Evolutionary conservation across 768 basidiomycete species (phyloP), one percentile per base, ranked within the genome.

Genomic region (Lactarius quietus): DNA sequence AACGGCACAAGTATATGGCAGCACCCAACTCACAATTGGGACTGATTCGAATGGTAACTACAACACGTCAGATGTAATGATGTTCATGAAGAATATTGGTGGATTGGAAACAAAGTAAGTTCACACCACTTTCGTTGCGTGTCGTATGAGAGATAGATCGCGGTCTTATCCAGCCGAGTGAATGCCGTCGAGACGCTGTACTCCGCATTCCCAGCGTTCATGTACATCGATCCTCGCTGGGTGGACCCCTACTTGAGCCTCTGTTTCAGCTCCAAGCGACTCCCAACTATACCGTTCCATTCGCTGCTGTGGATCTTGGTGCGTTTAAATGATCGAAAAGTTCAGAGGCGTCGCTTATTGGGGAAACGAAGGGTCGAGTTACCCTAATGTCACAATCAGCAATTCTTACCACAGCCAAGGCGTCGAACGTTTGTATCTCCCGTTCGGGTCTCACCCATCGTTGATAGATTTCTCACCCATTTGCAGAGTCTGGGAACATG

Each of bases 151-250:
- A n/a, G n/a, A n/a, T 35, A 57, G 14, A 26, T 58, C 65, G 43
- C 60, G 38, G 41, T 10, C 56, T 20, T 41, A n/a, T 57, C 26
- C 14, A 67, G 52, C 29, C 60, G 66, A 26, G 77, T 76, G 8
- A 83, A 80, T 66, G 78, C 85, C 1, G 83, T 86, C 10, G 86
- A 88, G 62, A 83, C 85, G 26, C 76, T 83, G n/a, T 83, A 76
- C 66, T 74, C 82, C 26, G 69, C 84, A 7, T 86, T 82, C 72
- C 85, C 78, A 8, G 73, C 81, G 3, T 74, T 84, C 58, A 71
- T 87, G 59, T 87, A 86, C 68, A 76, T 80, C 56, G 85, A 86
- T 69, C 81, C 85, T 1, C 59, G 1, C 77, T 86, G 29, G 85
- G 85, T 1, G 55, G 43, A 29, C 59, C 33, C 29, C 61, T 71